Evolutionary conservation across 139 green algal genomes (phyloP).

Genomic region (Coccomyxa sp.): DNA sequence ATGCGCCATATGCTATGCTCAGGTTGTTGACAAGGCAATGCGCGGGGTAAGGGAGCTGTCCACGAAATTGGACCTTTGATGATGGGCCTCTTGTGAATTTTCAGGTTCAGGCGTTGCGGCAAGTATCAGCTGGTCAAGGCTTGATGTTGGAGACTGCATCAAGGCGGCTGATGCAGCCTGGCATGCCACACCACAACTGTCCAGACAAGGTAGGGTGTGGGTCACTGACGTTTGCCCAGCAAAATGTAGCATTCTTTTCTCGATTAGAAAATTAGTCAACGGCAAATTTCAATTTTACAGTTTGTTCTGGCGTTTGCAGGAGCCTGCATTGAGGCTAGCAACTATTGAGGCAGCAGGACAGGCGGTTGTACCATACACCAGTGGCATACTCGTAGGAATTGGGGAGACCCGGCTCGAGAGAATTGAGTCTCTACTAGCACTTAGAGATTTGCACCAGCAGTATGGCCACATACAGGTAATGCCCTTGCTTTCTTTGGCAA

Average conservation of each 20-base stretch:
- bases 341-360: conserved; percentile 62
- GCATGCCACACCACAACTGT: conserved; percentile 67
- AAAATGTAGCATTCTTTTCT: too few species aligned
- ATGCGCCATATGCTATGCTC: background rate
- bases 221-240: background rate
- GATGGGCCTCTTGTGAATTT: background rate
- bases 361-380: conserved; percentile 72
- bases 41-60: background rate
- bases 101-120: conserved; percentile 66
- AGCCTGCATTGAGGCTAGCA: conserved; percentile 45
- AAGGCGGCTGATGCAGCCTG: conserved; percentile 36
- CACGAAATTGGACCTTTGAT: background rate
- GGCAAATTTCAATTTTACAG: too few species aligned
- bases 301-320: conserved; percentile 3
- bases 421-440: conserved; percentile 50
- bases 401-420: conserved; percentile 69
- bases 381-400: conserved; percentile 80
- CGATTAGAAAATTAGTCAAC: too few species aligned
- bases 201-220: conserved; percentile 62
- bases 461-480: conserved; percentile 65
- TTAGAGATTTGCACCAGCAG: conserved; percentile 42
- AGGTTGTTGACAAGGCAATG: background rate
- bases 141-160: conserved; percentile 82
- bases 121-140: conserved; percentile 73
- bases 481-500: background rate